Base-by-base conservation (phyloP, 2,329 filamentous ascomycete genomes). In the Sporothrix euskadiensis region DNA sequence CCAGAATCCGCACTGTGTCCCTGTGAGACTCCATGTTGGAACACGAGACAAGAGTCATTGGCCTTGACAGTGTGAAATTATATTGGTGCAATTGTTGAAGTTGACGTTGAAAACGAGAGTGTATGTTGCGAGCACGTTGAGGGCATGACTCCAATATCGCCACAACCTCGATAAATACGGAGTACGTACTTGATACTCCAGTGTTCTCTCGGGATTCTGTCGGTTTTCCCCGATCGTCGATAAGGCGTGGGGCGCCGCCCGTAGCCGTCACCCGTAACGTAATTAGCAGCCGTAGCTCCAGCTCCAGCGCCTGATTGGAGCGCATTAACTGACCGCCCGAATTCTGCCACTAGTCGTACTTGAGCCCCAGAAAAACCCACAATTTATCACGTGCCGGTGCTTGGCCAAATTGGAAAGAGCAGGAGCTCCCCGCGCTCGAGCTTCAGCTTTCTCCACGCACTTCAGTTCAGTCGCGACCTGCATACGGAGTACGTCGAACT, bases 1-100 rank as follows among this genome's bases (percentile, higher is more conserved):
- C 84, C 56, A 95, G 85, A 75, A 94, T 89, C 75, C 81, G 85
- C 75, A 75, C 61, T 39, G 66, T 63, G 44, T 47, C 30, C 41
- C 39, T 39, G 9, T 39, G 8, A 26, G 57, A 32, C 32, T n/a
- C 69, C 69, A 73, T 69, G 22, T 68, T 72, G 39, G 6, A 30
- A 30, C 61, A 22, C 12, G 61, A 47, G 4, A 47, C n/a, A 12
- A 47, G 10, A 12, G 39, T 47, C 39, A 66, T 44, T 47, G 61
- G 39, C 16, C 2, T 26, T 26, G 26, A 26, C 1, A 26, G 26
- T 26, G 26, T 26, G 26, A 26, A 2, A 26, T 26, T 4, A 19
- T 63, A 16, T 59, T 19, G 32, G 26, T 56, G 52, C 26, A 26
- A 7, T n/a, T 39, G 22, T 30, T 39, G 14, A 61, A 35, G 4